Conservation (phyloP, 2,329 filamentous ascomycete species). For the Penicillium janthinellum region DNA sequence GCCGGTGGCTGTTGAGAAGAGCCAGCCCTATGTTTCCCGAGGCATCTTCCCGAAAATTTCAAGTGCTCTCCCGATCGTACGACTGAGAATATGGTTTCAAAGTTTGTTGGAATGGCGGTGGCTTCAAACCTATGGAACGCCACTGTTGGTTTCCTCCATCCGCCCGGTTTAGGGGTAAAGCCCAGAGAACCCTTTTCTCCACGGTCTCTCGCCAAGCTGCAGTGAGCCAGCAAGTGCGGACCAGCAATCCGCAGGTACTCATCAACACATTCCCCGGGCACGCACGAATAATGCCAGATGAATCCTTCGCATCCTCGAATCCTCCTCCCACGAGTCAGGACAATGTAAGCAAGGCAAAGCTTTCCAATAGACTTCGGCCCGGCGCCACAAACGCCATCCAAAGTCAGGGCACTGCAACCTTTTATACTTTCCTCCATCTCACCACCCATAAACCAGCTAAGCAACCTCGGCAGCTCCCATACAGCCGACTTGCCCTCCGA, state of each 20-base stretch:
- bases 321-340: background rate
- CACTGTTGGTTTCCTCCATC: background rate
- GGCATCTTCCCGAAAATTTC: background rate
- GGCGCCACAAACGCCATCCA: constrained; percentile 1
- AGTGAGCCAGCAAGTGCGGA: background rate
- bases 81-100: background rate
- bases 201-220: background rate
- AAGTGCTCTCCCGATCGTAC: background rate
- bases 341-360: background rate
- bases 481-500: background rate
- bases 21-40: too few relatives aligned
- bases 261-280: too few relatives aligned
- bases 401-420: constrained; percentile 2
- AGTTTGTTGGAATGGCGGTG: background rate
- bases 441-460: background rate
- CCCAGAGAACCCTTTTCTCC: background rate
- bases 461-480: background rate
- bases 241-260: background rate
- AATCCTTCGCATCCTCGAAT: too few relatives aligned
- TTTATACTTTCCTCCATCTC: background rate
- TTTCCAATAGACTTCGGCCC: background rate
- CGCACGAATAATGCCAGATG: background rate
- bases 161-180: background rate
- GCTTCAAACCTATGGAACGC: background rate
- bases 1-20: too few relatives aligned